phyloP scores from a whole-genome alignment of 768 basidiomycete species.

The Lactifluus pinguis region DNA sequence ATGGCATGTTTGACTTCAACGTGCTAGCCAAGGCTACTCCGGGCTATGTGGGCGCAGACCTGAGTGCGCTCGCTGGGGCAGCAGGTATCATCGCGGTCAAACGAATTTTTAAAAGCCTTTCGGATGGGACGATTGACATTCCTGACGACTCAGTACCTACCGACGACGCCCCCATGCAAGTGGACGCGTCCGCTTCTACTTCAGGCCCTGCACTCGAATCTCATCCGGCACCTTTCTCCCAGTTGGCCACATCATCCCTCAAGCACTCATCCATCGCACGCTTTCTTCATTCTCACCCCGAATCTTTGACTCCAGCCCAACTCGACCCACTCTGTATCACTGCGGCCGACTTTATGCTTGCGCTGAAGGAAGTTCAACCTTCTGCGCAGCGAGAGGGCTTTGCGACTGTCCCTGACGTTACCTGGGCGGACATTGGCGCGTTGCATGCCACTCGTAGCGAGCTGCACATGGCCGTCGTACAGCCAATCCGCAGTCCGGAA shows the following conservation, averaged over 20 bases:
- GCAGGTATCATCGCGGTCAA: constrained; percentile 96
- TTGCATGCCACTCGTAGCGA: constrained; percentile 81
- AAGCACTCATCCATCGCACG: constrained; percentile 63
- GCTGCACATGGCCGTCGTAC: constrained; percentile 95
- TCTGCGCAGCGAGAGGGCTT: constrained; percentile 98
- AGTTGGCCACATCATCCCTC: constrained; percentile 31
- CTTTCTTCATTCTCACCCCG: constrained; percentile 83
- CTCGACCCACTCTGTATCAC: constrained; percentile 79
- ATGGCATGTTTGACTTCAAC: constrained; percentile 81
- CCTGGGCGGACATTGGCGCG: constrained; percentile 93
- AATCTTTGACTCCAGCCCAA: constrained; percentile 66
- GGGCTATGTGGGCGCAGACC: constrained; percentile 94
- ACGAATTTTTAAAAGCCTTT: constrained; percentile 72
- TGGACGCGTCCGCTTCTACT: constrained; percentile 26
- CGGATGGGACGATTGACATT: constrained; percentile 53
- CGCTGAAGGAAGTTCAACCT: constrained; percentile 86
- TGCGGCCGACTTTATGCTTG: constrained; percentile 66
- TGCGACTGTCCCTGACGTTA: constrained; percentile 91
- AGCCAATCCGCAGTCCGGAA: constrained; percentile 85
- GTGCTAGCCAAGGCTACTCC: constrained; percentile 88
- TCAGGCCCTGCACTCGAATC: constrained; percentile 3
- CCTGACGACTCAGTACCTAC: constrained; percentile 31
- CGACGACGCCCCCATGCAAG: constrained; percentile 30
- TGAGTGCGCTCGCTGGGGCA: constrained; percentile 82
- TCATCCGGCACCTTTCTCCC: constrained; percentile 25